These are phyloP conservation scores for Phytophthora agathidicida DNA, from an alignment of 352 stramenopile species.

Conservation along the genomic window DNA sequence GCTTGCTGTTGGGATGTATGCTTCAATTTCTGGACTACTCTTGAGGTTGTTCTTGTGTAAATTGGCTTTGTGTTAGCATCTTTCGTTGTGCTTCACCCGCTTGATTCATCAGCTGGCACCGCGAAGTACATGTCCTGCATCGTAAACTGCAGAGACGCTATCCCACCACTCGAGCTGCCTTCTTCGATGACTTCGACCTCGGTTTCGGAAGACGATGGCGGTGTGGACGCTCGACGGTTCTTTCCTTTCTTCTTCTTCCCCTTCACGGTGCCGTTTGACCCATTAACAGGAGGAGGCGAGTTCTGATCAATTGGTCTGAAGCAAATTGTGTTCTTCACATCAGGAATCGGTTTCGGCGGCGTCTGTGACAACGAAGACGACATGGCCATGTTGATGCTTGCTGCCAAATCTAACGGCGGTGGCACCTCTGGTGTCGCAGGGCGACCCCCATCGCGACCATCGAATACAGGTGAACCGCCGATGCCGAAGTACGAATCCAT, in stretches of 20 bases:
- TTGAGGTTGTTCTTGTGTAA: constrained; percentile 6
- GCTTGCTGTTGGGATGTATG: constrained; percentile 27
- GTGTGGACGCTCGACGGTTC: constrained; percentile 23
- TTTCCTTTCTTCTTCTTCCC: constrained; percentile 51
- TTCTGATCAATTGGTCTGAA: constrained; percentile 30
- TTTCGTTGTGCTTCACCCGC: constrained; percentile 20
- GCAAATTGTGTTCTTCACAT: constrained; percentile 45
- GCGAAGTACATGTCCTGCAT: constrained; percentile 87
- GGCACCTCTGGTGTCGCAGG: constrained; percentile 45
- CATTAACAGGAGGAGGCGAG: constrained; percentile 1
- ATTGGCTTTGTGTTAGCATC: constrained; percentile 18
- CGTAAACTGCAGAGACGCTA: constrained; percentile 70
- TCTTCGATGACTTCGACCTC: constrained; percentile 33
- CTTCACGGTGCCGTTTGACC: constrained; percentile 28
- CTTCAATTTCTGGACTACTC: constrained; percentile 29
- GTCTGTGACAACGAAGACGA: constrained; percentile 63
- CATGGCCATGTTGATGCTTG: constrained; percentile 85
- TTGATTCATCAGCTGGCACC: constrained; percentile 45
- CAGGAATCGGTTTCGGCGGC: constrained; percentile 29
- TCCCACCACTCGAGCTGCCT: constrained; percentile 19
- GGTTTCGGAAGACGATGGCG: constrained; percentile 17
- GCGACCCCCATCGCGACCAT: constrained; percentile 31
- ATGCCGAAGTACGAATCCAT: constrained; percentile 90
- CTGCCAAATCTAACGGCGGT: constrained; percentile 60
- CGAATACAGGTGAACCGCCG: constrained; percentile 78